phyloP scores from a whole-genome alignment of 2,329 filamentous ascomycete genomes.

The Ceratocystiopsis sp. region DNA sequence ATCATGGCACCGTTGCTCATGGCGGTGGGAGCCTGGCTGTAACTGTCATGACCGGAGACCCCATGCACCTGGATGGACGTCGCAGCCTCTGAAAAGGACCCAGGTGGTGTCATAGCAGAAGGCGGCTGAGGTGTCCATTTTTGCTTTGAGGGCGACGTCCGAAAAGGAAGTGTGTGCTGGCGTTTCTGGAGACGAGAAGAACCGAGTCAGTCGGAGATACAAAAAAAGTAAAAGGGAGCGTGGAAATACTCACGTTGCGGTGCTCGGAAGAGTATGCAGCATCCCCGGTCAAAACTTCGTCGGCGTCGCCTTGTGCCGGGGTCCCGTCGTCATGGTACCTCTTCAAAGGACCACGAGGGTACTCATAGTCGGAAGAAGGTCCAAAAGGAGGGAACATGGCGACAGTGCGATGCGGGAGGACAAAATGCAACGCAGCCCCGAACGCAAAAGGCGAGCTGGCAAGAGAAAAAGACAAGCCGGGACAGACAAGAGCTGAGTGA shows the following conservation, averaged over 20 bases:
- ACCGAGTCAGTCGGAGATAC: not conserved
- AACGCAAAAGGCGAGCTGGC: not conserved
- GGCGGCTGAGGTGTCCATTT: slow-evolving; percentile 18
- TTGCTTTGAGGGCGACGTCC: slow-evolving; percentile 25
- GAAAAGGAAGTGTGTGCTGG: slow-evolving; percentile 33
- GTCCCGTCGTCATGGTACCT: slow-evolving; percentile 26
- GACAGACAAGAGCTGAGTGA: too few species aligned
- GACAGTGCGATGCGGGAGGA: not conserved
- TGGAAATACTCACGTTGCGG: slow-evolving; percentile 25
- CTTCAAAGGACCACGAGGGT: slow-evolving; percentile 24
- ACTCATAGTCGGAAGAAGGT: slow-evolving; percentile 13
- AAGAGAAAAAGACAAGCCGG: not conserved
- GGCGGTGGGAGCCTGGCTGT: too few species aligned
- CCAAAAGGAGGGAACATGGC: slow-evolving; percentile 7
- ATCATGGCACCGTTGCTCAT: too few species aligned
- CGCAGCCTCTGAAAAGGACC: slow-evolving; percentile 22
- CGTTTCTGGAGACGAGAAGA: slow-evolving; percentile 28
- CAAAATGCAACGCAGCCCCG: not conserved
- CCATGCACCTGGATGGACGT: not conserved
- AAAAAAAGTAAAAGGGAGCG: too few species aligned
- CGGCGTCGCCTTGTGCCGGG: too few species aligned
- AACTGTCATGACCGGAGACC: too few species aligned
- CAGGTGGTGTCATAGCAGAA: slow-evolving; percentile 22
- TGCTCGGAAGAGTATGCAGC: slow-evolving; percentile 20
- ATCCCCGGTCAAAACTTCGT: too few species aligned